Conservation (phyloP, 2,329 filamentous ascomycete species). For the Dothideomycetidae sp. region DNA sequence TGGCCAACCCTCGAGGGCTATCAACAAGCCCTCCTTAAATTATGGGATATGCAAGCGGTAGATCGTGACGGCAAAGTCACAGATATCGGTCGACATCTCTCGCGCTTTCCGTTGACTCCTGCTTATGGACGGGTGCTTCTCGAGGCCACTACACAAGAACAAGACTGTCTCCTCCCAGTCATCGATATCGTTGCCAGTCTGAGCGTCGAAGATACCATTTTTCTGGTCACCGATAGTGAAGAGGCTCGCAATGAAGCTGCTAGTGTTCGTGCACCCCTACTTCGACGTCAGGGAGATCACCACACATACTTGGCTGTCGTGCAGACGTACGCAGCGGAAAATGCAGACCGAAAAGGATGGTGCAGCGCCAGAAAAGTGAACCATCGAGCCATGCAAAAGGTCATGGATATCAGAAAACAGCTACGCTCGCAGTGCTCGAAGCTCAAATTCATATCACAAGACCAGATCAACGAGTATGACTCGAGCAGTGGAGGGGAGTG, state of each 20-base stretch:
- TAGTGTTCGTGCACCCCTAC: slow-evolving; percentile 40
- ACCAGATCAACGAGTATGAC: slow-evolving; percentile 13
- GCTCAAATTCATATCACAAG: slow-evolving; percentile 24
- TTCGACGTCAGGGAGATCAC: slow-evolving; percentile 48
- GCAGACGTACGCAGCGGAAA: slow-evolving; percentile 44
- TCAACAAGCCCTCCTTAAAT: slow-evolving; percentile 65
- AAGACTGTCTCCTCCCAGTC: slow-evolving; percentile 61
- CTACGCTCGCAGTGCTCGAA: slow-evolving; percentile 41
- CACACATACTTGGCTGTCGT: slow-evolving; percentile 48
- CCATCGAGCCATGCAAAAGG: slow-evolving; percentile 50
- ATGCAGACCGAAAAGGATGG: slow-evolving; percentile 45
- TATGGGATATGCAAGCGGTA: slow-evolving; percentile 66
- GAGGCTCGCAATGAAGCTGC: slow-evolving; percentile 46
- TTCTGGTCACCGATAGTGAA: slow-evolving; percentile 44
- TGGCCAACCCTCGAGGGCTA: slow-evolving; percentile 62
- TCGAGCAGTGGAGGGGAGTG: background rate
- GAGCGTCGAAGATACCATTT: slow-evolving; percentile 47
- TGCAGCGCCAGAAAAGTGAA: slow-evolving; percentile 44
- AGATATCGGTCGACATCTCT: slow-evolving; percentile 58
- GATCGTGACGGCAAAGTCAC: slow-evolving; percentile 61
- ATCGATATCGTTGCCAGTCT: slow-evolving; percentile 68
- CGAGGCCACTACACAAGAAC: slow-evolving; percentile 55
- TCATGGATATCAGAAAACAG: slow-evolving; percentile 52
- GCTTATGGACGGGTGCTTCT: slow-evolving; percentile 70
- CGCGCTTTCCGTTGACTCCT: slow-evolving; percentile 69